Evolutionary conservation across 495 filamentous ascomycete species (phyloP).

Genomic region (Lepidopterella palustris): DNA sequence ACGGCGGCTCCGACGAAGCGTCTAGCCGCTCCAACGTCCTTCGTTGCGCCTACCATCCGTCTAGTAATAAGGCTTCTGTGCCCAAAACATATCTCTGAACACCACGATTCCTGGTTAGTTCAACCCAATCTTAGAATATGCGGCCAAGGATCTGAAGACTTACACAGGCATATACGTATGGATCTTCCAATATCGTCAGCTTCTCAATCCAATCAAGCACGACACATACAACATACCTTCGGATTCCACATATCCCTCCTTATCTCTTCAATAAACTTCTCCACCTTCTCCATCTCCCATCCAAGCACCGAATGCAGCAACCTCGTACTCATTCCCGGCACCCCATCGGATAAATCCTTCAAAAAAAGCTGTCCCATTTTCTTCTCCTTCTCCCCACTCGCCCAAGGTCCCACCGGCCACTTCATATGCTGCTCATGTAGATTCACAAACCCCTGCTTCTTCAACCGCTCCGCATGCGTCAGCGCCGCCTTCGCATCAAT

Average conservation of each 20-base stretch:
- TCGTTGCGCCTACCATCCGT: no score
- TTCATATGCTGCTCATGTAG: constrained; percentile 24
- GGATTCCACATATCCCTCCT: background rate
- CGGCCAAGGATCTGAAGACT: no score
- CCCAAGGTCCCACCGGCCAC: constrained; percentile 30
- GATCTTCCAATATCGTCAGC: background rate
- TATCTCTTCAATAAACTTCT: background rate
- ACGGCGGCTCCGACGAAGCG: no score
- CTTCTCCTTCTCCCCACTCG: constrained; percentile 30
- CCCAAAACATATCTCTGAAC: no score
- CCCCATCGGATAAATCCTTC: background rate
- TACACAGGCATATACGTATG: no score
- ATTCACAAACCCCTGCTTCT: constrained; percentile 27
- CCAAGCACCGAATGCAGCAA: background rate
- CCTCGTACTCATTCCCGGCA: background rate
- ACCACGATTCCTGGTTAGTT: no score
- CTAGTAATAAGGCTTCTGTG: no score
- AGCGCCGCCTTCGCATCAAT: constrained; percentile 12
- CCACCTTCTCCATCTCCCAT: background rate
- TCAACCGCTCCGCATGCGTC: constrained; percentile 17
- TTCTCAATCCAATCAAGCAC: background rate
- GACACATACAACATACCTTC: background rate
- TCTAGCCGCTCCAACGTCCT: no score
- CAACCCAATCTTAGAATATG: no score
- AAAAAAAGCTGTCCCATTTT: constrained; percentile 17